Base-by-base conservation (phyloP, 2,329 filamentous ascomycete genomes). In the Calonectria leucothoes region DNA sequence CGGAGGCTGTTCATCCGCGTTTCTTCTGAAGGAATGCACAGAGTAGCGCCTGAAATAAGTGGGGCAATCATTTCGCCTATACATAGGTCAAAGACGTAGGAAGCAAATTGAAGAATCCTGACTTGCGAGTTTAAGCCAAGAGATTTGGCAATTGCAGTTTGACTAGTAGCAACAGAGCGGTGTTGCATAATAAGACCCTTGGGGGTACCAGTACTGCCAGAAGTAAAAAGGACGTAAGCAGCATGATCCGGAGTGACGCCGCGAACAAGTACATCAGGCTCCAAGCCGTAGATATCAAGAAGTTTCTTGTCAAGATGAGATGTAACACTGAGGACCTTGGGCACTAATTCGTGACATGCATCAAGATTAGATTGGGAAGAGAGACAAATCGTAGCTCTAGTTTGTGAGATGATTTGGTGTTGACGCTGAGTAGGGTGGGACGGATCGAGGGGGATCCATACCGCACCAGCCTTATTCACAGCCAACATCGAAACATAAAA, bases 181-280 rank as follows among this genome's bases (percentile, higher is more conserved):
- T 67, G 65, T 10, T 67, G 29, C 7, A 67, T 52, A 23, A 88
- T 83, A 27, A 89, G 87, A 29, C 88, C 89, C 79, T 91, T 91
- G 0, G 89, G 89, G n/a, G 83, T 83, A 14, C 89, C 89, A 0
- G 89, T 91, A 42, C 86, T 89, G 35, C 89, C 89, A 4, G 88
- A 90, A 14, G 89, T 91, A 78, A 90, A 91, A 77, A 90, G 87
- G 72, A 89, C 87, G 59, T 82, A 82, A 3, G 63, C 49, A 25
- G 39, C 29, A 37, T 57, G 27, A 20, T 35, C 25, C 2, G 64
- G 17, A n/a, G 48, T 29, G 12, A 66, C 48, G n/a, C 25, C 15
- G 25, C 17, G 57, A 23, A 3, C 6, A 17, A 3, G 17, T 23
- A 31, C 14, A 6, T 37, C 37, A 31, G 14, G 14, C 1, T 31